Evolutionary conservation across 345 rosid species (phyloP).

Genomic region (Linum lewisii): DNA sequence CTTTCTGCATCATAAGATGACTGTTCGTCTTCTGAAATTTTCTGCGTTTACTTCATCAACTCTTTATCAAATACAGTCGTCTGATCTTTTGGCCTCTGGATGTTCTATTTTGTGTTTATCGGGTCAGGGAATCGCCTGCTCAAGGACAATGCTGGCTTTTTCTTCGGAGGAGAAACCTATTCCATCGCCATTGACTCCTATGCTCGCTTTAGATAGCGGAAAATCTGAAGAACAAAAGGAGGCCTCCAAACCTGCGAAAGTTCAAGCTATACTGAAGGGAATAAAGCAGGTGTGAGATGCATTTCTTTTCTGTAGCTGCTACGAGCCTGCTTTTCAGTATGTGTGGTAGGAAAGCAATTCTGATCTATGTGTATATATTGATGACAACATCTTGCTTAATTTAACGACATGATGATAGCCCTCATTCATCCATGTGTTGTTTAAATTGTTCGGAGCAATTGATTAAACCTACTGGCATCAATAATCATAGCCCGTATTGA

Average conservation of each 20-base stretch:
- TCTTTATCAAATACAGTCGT: background rate
- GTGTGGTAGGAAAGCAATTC: too few species aligned
- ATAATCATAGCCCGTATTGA: background rate
- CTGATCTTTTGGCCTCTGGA: background rate
- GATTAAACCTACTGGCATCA: background rate
- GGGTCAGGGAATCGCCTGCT: conserved; percentile 59
- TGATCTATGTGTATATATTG: too few species aligned
- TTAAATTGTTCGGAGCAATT: too few species aligned
- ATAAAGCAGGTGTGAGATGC: conserved; percentile 57
- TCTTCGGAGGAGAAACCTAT: conserved; percentile 52
- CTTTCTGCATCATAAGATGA: background rate
- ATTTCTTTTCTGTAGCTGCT: too few species aligned
- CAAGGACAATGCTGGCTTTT: conserved; percentile 46
- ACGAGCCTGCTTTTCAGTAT: too few species aligned
- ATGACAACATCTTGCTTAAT: too few species aligned
- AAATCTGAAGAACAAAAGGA: conserved; percentile 55
- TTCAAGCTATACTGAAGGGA: conserved; percentile 80
- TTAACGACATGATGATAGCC: too few species aligned
- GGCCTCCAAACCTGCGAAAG: conserved; percentile 47
- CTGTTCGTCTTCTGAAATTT: background rate
- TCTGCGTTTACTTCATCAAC: background rate
- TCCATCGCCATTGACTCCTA: conserved; percentile 69
- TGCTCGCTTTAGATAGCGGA: conserved; percentile 40
- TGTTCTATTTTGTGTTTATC: conserved; percentile 6
- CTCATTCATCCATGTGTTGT: too few species aligned